A percentile compares a stretch with the other conserved stretches of the same genome.
Evolutionary conservation across 2,329 filamentous ascomycete species (phyloP).

Genomic region (Penicillium sp.): DNA sequence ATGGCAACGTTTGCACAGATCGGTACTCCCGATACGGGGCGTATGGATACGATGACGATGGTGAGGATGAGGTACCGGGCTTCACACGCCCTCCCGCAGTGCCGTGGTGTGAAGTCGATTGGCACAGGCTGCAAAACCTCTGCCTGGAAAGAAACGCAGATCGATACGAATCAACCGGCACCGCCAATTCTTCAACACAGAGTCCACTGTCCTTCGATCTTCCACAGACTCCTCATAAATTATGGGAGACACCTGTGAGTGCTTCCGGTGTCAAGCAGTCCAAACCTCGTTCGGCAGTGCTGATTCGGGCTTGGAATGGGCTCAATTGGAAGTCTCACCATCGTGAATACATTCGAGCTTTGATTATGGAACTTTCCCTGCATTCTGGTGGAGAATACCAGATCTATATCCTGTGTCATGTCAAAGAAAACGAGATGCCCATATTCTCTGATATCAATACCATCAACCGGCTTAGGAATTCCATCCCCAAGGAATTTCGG

Average conservation of each 20-base stretch:
- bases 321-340: constrained; percentile 78
- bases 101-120: constrained; percentile 63
- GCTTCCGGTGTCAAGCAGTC: constrained; percentile 9
- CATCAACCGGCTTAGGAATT: constrained; percentile 56
- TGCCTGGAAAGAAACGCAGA: constrained; percentile 66
- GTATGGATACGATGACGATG: constrained; percentile 41
- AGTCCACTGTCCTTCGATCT: constrained; percentile 18
- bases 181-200: constrained; percentile 15
- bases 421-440: constrained; percentile 68
- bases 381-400: constrained; percentile 73
- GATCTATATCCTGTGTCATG: constrained; percentile 74
- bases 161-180: constrained; percentile 51
- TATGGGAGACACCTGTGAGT: neutral
- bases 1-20: constrained; percentile 65
- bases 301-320: constrained; percentile 79
- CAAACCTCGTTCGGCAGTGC: constrained; percentile 63
- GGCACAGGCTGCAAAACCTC: constrained; percentile 66
- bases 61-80: constrained; percentile 22
- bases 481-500: constrained; percentile 34
- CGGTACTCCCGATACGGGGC: constrained; percentile 66
- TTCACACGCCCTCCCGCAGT: constrained; percentile 27
- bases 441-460: constrained; percentile 70
- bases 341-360: constrained; percentile 74
- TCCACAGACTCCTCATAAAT: constrained; percentile 12
- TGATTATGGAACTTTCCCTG: constrained; percentile 75